Evolutionary conservation across 2,329 filamentous ascomycete genomes (phyloP), one percentile per base, ranked within the genome.

Genomic region (Fusarium penzigii): DNA sequence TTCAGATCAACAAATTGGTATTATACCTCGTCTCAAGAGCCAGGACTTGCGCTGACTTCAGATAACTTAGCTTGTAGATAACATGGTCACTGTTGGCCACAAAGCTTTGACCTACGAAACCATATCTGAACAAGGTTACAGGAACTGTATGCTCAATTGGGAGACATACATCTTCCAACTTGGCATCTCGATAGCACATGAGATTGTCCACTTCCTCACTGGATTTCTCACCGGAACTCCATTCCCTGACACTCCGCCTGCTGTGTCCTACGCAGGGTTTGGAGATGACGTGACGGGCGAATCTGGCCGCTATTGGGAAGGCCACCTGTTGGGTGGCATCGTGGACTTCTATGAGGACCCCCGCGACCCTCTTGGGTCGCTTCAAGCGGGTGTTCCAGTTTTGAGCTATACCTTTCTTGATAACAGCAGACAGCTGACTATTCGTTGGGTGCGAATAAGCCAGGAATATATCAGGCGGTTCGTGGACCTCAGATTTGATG

Each of bases 231-330:
- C 44, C 6, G 49, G 49, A 13, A 8, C 20, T 12, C 12, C 39
- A 5, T 16, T 11, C 25, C 34, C 42, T 2, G 10, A 17, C 4
- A 45, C 44, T 17, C 44, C 40, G 5, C 41, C 45, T 36, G 6
- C 2, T 16, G 17, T 52, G 12, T 41, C 40, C 14, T 25, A 34
- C 3, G n/a, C 8, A 29, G 40, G 47, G 11, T 49, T 17, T 16
- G 16, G 25, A 11, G 17, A 25, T 10, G 12, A 32, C 6, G 20
- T 1, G 16, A 36, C 20, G 13, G 45, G 45, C 2, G 45, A 52
- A 17, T 17, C 45, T 7, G 49, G 49, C n/a, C 45, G 49, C 10
- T 44, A 48, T 25, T 52, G 49, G 49, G 49, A 48, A 29, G 17
- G 16, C 5, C 6, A 17, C 10, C n/a, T 52, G 2, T 25, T 52